A percentile compares a stretch with the other conserved stretches of the same genome.
These are phyloP conservation scores for Chytriomyces sp. DNA, from an alignment of 192 early-diverging fungal species.

Conservation along the genomic window DNA sequence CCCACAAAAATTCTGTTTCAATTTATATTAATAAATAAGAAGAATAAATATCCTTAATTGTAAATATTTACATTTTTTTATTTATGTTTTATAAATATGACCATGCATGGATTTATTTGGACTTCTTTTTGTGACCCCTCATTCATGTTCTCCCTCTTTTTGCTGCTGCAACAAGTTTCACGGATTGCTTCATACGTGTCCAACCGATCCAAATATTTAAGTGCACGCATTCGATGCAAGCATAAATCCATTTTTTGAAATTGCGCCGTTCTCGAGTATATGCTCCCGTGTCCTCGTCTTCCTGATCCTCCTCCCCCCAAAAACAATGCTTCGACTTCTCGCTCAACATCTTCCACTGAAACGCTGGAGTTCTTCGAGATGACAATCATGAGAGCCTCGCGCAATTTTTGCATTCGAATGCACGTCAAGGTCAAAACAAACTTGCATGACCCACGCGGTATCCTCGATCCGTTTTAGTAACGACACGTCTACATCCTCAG, in stretches of 20 bases:
- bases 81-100: too few relatives aligned
- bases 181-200: slow-evolving; percentile 65
- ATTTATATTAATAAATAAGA: too few relatives aligned
- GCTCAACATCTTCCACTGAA: slow-evolving; percentile 47
- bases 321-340: slow-evolving; percentile 44
- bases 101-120: too few relatives aligned
- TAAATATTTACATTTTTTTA: too few relatives aligned
- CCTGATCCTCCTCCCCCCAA: slow-evolving; percentile 25
- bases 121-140: too few relatives aligned
- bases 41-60: too few relatives aligned
- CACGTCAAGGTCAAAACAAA: neutral
- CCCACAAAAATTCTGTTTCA: too few relatives aligned
- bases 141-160: too few relatives aligned
- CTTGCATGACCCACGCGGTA: slow-evolving; percentile 19
- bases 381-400: slow-evolving; percentile 59
- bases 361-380: slow-evolving; percentile 55
- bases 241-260: slow-evolving; percentile 37
- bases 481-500: slow-evolving; percentile 50
- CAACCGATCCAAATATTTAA: slow-evolving; percentile 69
- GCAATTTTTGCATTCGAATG: neutral
- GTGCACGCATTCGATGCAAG: slow-evolving; percentile 57
- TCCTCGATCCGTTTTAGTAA: slow-evolving; percentile 37
- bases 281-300: slow-evolving; percentile 22
- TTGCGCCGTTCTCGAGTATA: neutral
- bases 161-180: too few relatives aligned